Evolutionary conservation across 1,284 basidiomycete genomes (phyloP), one percentile per base, ranked within the genome.

Genomic region (Ceratobasidium sp.): DNA sequence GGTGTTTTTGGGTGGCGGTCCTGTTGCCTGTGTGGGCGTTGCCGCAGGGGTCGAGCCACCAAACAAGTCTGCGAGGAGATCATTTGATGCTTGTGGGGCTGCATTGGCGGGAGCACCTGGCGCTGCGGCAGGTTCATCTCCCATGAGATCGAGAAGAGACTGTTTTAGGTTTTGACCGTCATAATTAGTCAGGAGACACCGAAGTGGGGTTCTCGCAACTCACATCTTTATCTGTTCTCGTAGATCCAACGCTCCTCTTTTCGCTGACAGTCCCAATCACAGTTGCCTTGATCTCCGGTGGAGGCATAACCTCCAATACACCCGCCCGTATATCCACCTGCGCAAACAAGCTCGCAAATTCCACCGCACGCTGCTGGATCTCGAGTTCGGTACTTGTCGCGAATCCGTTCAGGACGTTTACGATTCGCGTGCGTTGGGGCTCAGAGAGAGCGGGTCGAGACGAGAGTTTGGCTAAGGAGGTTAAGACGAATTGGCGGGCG

Each of bases 291-390:
- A 99, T 84, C 81, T 99, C 97, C 1, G 98, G 98, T 5, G 95
- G 93, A 7, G 98, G 98, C 98, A 99, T 99, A 72, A 95, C 89
- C 84, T 99, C 98, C 73, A 99, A 82, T 0, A 99, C 96, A 55
- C 96, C 98, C n/a, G 88, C 87, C 72, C 91, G 87, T 41, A 96
- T 85, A 50, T 95, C 91, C 30, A 64, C 50, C 76, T 81, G 81
- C 43, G 84, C 86, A 79, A 96, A 92, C 76, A 99, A 81, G 78
- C 89, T 93, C 0, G 92, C 92, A 81, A 96, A 98, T 82, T 99
- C 98, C 8, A 99, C 95, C 0, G 95, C 91, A 54, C 98, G 89
- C 80, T 98, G 96, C 81, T 99, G 98, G 57, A 98, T 86, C 82
- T 99, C 98, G 26, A 99, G 85, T 80, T 99, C 96, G 0, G 91